phyloP scores from a whole-genome alignment of 805 yeast species.

The Candida stauntonica region DNA sequence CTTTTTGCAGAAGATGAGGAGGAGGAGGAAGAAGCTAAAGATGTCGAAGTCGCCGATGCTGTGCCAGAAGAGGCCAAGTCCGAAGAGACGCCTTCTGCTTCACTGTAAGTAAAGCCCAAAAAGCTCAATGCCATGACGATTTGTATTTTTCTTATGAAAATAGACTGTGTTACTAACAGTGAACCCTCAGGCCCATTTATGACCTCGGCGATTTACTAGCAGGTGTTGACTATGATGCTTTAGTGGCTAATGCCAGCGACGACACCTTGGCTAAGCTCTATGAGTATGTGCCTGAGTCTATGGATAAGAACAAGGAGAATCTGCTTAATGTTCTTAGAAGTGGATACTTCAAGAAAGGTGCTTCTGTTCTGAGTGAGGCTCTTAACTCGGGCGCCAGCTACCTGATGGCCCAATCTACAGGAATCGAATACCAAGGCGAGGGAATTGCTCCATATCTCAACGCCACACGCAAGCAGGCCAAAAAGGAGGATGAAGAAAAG shows the following conservation, averaged over 20 bases:
- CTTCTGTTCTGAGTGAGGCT: constrained; percentile 38
- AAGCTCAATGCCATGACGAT: neutral
- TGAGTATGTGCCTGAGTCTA: constrained; percentile 38
- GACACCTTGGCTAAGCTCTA: constrained; percentile 34
- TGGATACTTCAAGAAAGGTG: constrained; percentile 44
- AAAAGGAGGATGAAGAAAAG: constrained; percentile 15
- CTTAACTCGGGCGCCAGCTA: constrained; percentile 45
- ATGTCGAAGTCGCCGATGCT: constrained; percentile 16
- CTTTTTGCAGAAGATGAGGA: constrained; percentile 40
- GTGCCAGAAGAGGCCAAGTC: constrained; percentile 1
- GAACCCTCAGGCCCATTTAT: constrained; percentile 19
- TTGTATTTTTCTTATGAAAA: too few species aligned
- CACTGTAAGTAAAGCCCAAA: constrained; percentile 13
- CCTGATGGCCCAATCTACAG: constrained; percentile 44
- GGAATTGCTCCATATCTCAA: constrained; percentile 47
- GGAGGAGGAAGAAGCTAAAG: constrained; percentile 33
- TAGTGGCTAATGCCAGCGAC: constrained; percentile 24
- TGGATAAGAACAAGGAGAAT: constrained; percentile 34
- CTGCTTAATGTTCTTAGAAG: constrained; percentile 42
- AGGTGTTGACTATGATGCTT: constrained; percentile 9
- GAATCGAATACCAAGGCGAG: constrained; percentile 49
- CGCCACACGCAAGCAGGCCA: constrained; percentile 34
- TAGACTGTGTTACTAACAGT: too few species aligned
- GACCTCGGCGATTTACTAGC: constrained; percentile 19
- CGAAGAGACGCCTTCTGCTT: constrained; percentile 9